Conservation (phyloP, 202 grass and related monocot genomes). For the Thinopyrum obtusiflorum region DNA sequence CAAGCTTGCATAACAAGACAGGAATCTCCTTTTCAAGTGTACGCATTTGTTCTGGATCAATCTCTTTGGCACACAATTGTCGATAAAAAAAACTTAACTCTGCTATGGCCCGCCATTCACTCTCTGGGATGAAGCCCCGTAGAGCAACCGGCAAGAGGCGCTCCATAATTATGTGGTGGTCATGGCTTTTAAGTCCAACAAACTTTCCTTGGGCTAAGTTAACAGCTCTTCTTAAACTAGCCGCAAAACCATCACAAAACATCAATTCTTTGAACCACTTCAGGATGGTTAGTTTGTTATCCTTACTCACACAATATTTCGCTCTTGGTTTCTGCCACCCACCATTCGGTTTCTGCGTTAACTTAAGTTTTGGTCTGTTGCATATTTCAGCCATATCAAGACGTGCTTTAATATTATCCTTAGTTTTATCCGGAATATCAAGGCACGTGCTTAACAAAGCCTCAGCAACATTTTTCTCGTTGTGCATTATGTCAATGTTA, state of each 20-base stretch:
- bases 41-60: not conserved
- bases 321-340: not conserved
- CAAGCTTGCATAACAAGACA: not conserved
- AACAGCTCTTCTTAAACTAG: not conserved
- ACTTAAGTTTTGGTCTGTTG: not conserved
- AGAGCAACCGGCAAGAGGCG: no score
- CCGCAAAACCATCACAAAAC: no score
- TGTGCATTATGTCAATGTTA: slow-evolving; percentile 38
- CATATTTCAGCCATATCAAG: not conserved
- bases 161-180: no score
- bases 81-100: no score
- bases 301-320: not conserved
- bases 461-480: slow-evolving; percentile 22
- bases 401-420: not conserved
- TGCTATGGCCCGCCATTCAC: no score
- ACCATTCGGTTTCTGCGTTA: not conserved
- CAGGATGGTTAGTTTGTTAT: no score
- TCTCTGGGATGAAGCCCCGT: no score
- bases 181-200: no score
- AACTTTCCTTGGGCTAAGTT: not conserved
- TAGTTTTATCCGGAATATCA: slow-evolving; percentile 20
- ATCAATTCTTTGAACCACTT: no score
- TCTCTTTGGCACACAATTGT: no score
- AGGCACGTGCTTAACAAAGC: not conserved
- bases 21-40: not conserved